Evolutionary conservation across 805 yeast species (phyloP), one percentile per base, ranked within the genome.

Genomic region (Barnettozyma sucrosica): DNA sequence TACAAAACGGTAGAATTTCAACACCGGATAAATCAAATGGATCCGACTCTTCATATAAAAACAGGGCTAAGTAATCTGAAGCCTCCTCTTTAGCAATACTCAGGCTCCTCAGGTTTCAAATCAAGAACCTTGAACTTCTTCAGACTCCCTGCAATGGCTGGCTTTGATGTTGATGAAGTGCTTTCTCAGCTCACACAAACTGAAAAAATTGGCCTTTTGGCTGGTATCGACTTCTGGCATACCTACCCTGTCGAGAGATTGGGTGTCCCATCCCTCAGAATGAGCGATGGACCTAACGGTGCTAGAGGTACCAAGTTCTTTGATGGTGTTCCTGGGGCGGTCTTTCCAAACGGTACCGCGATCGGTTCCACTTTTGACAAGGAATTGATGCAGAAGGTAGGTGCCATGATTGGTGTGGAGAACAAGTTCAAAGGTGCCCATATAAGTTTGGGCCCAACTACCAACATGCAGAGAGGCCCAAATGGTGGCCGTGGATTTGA

Each of bases 251-350:
- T 55, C 4, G 51, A 54, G 28, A 48, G 72, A 40, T 57, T 72
- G 21, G 66, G 65, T 19, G 58, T 77, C 28, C 80, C 79, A 1
- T 57, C 72, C 1, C 47, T 78, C 4, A 64, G 81, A 52, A 56
- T 72, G 9, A 63, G 73, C 4, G 84, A 79, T 54, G 85, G 85
- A 6, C 85, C 85, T 21, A 79, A 79, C 56, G 85, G 85, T 43
- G 4, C 59, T 45, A 65, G 83, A 51, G 83, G 83, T 13, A 72
- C 76, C 16, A 67, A 63, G 28, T 75, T 76, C 52, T 73, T 75
- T 57, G 68, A 74, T 49, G 65, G 74, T 8, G 66, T 69, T 13
- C 80, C 80, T 2, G 66, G 81, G 21, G 80, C 77, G 44, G 75
- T 81, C 55, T 70, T 80, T 53, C 81, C 83, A 1, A 74, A 77